Base-by-base conservation (phyloP, 805 yeast species). In the Zygoascus tannicola region DNA sequence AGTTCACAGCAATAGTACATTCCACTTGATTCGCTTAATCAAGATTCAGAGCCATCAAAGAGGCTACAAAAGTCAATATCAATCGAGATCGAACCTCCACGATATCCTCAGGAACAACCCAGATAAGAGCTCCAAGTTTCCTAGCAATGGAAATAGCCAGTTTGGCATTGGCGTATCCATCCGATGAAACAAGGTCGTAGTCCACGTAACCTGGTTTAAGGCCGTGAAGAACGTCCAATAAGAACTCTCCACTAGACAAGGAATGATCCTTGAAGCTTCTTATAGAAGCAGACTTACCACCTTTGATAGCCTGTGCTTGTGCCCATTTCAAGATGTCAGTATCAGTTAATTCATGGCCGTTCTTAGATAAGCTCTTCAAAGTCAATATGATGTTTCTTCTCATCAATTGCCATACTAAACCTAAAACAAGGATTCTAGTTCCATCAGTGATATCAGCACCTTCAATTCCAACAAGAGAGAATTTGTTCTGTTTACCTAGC, bases 81-180 rank as follows among this genome's bases (percentile, higher is more conserved):
- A 92, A 79, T 64, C 97, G 79, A 37, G 95, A 75, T 66, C 97
- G 83, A 36, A 92, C 97, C 68, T 90, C 97, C 57, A 81, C 84
- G 58, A 92, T 92, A 68, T 92, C 98, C 65, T 92, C 98, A n/a
- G 98, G 98, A n/a, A 92, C 96, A 55, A 92, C 74, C 97, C 97
- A 92, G 58, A 92, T 92, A 62, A 92, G 77, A 34, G 96, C 98
- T 50, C 98, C 98, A 55, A 92, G 70, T 66, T 92, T 92, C 75
- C 98, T 83, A 30, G 98, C 98, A 58, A 92, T 92, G 2, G 97
- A 92, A 61, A 92, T 92, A 18, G 98, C 98, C 62, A 92, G 75
- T 70, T 85, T 83, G 18, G 97, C 98, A 62, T 92, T 92, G 34
- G 95, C 94, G 60, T 86, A 86, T 59, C 74, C 76, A 52, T 90